A percentile compares a stretch with the other conserved stretches of the same genome.
These are phyloP conservation scores for Ogataea minuta DNA, from an alignment of 805 yeast genomes.

Conservation along the genomic window DNA sequence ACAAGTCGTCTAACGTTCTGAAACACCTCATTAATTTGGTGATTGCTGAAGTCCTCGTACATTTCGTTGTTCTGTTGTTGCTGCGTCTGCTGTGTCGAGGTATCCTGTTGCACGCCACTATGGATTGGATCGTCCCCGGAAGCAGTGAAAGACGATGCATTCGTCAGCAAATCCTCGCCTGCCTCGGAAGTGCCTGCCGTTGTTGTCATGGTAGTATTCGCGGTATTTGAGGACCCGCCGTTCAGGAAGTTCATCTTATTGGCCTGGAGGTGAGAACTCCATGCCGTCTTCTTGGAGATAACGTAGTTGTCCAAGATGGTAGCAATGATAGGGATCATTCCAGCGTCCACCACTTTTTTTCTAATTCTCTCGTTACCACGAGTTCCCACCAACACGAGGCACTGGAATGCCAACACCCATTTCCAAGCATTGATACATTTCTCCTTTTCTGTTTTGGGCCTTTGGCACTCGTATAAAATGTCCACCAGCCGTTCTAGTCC, in stretches of 20 bases:
- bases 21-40: constrained; percentile 26
- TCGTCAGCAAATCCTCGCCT: constrained; percentile 10
- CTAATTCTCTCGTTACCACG: constrained; percentile 88
- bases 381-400: constrained; percentile 86
- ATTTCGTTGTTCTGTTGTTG: constrained; percentile 4
- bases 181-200: constrained; percentile 17
- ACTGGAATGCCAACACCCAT: constrained; percentile 94
- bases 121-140: constrained; percentile 2
- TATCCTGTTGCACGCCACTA: constrained; percentile 1
- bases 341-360: constrained; percentile 85
- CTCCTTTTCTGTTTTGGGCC: constrained; percentile 32
- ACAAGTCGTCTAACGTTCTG: constrained; percentile 28
- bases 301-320: constrained; percentile 89
- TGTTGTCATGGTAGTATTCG: constrained; percentile 6
- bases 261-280: constrained; percentile 17
- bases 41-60: constrained; percentile 19
- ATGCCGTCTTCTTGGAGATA: constrained; percentile 27
- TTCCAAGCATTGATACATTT: constrained; percentile 82
- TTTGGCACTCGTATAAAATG: constrained; percentile 77
- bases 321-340: constrained; percentile 85
- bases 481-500: constrained; percentile 86
- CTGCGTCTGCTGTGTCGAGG: constrained; percentile 3
- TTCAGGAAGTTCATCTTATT: constrained; percentile 11
- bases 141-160: constrained; percentile 13
- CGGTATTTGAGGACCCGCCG: constrained; percentile 7